These are phyloP conservation scores for Suhomyces anneliseae DNA, from an alignment of 1,139 yeast species.

Conservation along the genomic window DNA sequence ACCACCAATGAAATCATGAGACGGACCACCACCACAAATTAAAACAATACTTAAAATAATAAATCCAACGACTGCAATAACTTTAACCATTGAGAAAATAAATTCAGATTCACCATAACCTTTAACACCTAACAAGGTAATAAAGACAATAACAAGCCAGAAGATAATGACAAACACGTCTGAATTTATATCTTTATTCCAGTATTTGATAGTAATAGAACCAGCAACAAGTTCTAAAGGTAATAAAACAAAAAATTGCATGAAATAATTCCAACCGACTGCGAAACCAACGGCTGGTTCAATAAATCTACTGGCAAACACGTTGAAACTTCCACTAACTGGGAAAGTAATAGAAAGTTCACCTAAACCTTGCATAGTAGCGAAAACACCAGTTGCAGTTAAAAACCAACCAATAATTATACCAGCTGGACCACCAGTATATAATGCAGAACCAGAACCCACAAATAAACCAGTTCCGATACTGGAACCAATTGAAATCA, in stretches of 20 bases:
- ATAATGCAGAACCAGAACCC: slow-evolving; percentile 33
- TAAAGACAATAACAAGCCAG: slow-evolving; percentile 35
- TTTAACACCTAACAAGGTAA: slow-evolving; percentile 42
- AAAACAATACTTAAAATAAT: slow-evolving; percentile 43
- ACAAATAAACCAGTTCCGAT: slow-evolving; percentile 60
- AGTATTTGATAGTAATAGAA: slow-evolving; percentile 40
- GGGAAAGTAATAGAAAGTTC: slow-evolving; percentile 42
- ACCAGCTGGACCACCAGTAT: slow-evolving; percentile 75
- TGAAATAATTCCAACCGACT: slow-evolving; percentile 45
- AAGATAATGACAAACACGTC: slow-evolving; percentile 42
- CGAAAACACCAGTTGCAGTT: slow-evolving; percentile 20
- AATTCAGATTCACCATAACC: slow-evolving; percentile 50
- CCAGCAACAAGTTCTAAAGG: slow-evolving; percentile 38
- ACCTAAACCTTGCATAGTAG: slow-evolving; percentile 44
- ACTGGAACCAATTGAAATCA: slow-evolving; percentile 67
- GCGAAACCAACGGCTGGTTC: slow-evolving; percentile 46
- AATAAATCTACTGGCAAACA: slow-evolving; percentile 40
- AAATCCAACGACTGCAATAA: slow-evolving; percentile 41
- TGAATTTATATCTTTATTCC: slow-evolving; percentile 38
- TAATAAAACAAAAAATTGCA: slow-evolving; percentile 27
- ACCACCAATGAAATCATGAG: slow-evolving; percentile 24
- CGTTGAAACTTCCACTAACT: slow-evolving; percentile 40
- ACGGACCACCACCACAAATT: slow-evolving; percentile 41
- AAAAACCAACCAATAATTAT: slow-evolving; percentile 50
- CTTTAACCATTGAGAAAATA: slow-evolving; percentile 38